A percentile compares a stretch with the other conserved stretches of the same genome.
phyloP scores from a whole-genome alignment of 495 filamentous ascomycete species.

The Usnea hakonensis region DNA sequence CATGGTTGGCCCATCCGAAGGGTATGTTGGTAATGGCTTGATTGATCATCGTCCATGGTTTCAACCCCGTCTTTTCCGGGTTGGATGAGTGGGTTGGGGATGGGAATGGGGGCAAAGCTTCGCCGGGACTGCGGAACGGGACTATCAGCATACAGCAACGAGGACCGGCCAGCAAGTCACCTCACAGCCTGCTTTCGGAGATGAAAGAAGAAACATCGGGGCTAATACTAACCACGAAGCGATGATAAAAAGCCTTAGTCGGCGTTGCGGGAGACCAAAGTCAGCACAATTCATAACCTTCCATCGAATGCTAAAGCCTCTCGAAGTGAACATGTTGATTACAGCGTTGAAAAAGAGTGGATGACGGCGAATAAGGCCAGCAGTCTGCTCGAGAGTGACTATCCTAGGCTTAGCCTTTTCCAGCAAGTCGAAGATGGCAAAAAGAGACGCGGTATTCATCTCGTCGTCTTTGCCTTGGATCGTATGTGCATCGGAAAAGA shows the following conservation, averaged over 20 bases:
- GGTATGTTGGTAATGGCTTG: conserved; percentile 42
- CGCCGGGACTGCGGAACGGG: conserved; percentile 52
- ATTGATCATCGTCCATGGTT: conserved; percentile 38
- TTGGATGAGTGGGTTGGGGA: conserved; percentile 52
- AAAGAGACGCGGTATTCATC: conserved; percentile 62
- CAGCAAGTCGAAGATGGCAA: conserved; percentile 53
- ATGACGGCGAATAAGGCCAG: conserved; percentile 48
- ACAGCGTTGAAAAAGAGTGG: conserved; percentile 50
- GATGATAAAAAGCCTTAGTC: conserved; percentile 65
- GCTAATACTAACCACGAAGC: conserved; percentile 59
- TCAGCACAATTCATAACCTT: conserved; percentile 43
- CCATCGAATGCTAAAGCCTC: conserved; percentile 64
- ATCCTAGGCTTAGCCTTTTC: conserved; percentile 55
- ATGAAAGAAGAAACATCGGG: not conserved
- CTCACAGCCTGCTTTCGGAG: not conserved
- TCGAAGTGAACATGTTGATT: conserved; percentile 53
- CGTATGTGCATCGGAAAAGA: conserved; percentile 73
- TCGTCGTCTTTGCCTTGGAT: conserved; percentile 58
- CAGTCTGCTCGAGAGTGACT: conserved; percentile 80
- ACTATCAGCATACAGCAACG: conserved; percentile 14
- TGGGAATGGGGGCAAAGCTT: conserved; percentile 63
- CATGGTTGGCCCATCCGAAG: conserved; percentile 36
- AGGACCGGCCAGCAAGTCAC: not conserved
- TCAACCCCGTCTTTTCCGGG: conserved; percentile 25
- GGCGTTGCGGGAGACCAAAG: conserved; percentile 54